Conservation (phyloP, 1,139 yeast species). For the Yamadazyma blattariae region DNA sequence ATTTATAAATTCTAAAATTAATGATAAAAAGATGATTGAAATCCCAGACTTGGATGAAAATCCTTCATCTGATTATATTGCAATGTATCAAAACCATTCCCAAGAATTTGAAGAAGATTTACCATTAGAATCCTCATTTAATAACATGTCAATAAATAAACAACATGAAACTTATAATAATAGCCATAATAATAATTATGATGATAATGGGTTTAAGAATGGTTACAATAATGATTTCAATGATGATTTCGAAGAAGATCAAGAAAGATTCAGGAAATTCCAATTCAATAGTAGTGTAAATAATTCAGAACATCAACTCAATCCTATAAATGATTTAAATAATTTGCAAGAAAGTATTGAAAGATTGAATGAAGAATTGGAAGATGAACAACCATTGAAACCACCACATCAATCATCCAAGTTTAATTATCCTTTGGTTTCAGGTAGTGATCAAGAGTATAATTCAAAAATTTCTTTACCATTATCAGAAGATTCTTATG, state of each 20-base stretch:
- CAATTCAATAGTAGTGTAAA: slow-evolving; percentile 5
- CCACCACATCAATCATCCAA: background rate
- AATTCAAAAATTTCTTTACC: slow-evolving; percentile 16
- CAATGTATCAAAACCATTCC: too few species aligned
- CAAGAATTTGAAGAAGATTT: background rate
- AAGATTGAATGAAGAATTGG: slow-evolving; percentile 2
- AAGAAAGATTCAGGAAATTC: slow-evolving; percentile 8
- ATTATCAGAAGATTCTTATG: slow-evolving; percentile 14
- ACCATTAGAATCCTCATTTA: background rate
- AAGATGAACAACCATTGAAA: background rate
- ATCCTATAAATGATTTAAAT: slow-evolving; percentile 1
- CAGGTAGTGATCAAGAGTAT: slow-evolving; percentile 3
- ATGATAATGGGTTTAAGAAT: too few species aligned
- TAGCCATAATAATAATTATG: background rate
- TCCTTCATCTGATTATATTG: slow-evolving; percentile 5
- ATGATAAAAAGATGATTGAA: slow-evolving; percentile 45
- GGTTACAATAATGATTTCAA: too few species aligned
- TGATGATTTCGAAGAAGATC: slow-evolving; percentile 6
- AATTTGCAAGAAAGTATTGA: slow-evolving; percentile 3
- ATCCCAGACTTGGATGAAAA: slow-evolving; percentile 35
- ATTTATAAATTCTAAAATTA: too few species aligned
- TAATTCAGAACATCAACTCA: slow-evolving; percentile 1
- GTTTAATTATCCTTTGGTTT: slow-evolving; percentile 7
- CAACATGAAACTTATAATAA: background rate
- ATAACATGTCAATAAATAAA: background rate